Base-by-base conservation (phyloP, 768 basidiomycete genomes). In the Xerocomus brunneocitrinus region DNA sequence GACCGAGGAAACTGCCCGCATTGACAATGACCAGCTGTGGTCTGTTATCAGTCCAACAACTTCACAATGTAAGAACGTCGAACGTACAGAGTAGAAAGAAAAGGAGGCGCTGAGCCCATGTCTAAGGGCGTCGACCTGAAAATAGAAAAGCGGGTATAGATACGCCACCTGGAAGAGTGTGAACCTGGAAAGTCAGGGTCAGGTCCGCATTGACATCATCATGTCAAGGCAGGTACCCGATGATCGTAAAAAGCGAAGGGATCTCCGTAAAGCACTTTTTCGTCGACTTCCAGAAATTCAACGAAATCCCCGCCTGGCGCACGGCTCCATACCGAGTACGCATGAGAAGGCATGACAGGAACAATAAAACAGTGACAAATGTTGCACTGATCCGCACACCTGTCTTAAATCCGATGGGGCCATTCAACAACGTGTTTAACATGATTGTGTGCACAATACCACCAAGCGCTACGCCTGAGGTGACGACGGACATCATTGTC, bases 381-480 rank as follows among this genome's bases (percentile, higher is more conserved):
- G 63, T 63, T 2, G 73, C 78, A 50, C 70, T 77, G 12, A 70
- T 71, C 4, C 68, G 71, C 0, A 74, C 72, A 28, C 74, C 72
- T 35, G 53, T 68, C 12, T 58, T 67, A 58, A 81, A 76, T 8
- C 85, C 81, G 4, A 76, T 64, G 6, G 67, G 58, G 3, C 76
- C 74, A 49, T 75, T 76, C 49, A 48, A 55, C 32, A 49, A 54
- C 24, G 73, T 66, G 62, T 87, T 86, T 27, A 88, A 68, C 73
- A 85, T 77, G 56, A 84, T 81, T 0, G 83, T 81, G 50, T 84
- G 77, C 13, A 79, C 58, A 22, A 81, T 67, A 6, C 79, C 81
- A 7, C 85, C 84, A 3, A 83, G 62, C 3, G 79, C 75, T 31
- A 76, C 73, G 24, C 77, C 78, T 27, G 79, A 77, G 28, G 76